These are phyloP conservation scores for Eucalyptus caleyi DNA, from an alignment of 345 rosid genomes.

Conservation along the genomic window DNA sequence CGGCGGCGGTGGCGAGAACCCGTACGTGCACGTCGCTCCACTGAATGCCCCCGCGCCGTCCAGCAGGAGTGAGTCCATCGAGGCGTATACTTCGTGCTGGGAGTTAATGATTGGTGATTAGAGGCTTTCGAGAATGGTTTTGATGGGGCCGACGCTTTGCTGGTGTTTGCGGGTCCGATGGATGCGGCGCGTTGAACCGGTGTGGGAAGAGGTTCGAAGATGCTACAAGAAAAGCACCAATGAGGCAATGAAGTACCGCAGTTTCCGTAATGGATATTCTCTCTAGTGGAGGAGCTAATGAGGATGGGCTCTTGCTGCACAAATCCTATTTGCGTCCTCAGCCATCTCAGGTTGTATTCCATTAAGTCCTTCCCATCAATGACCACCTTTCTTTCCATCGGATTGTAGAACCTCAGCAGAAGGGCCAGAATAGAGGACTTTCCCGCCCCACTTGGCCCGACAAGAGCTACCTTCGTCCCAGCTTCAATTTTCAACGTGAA, in stretches of 20 bases:
- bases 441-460: too few species aligned
- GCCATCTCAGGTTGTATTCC: slow-evolving; percentile 20
- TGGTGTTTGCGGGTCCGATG: background rate
- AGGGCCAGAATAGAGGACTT: slow-evolving; percentile 19
- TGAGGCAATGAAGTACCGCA: background rate
- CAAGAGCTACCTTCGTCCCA: too few species aligned
- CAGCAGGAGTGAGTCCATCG: too few species aligned
- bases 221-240: background rate
- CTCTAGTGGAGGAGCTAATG: slow-evolving; percentile 12
- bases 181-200: slow-evolving; percentile 30
- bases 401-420: slow-evolving; percentile 34
- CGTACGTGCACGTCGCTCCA: too few species aligned
- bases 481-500: too few species aligned
- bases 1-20: too few species aligned
- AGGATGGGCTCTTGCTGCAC: slow-evolving; percentile 52
- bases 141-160: background rate
- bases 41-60: too few species aligned
- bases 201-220: background rate
- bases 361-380: slow-evolving; percentile 21
- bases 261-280: background rate
- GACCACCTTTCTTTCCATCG: slow-evolving; percentile 18
- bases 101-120: background rate
- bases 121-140: background rate
- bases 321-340: slow-evolving; percentile 32
- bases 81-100: too few species aligned